Percentiles rank a stretch among this genome's conserved stretches.
Conservation (phyloP, 2,329 filamentous ascomycete genomes). For the Rutstroemia sp. region DNA sequence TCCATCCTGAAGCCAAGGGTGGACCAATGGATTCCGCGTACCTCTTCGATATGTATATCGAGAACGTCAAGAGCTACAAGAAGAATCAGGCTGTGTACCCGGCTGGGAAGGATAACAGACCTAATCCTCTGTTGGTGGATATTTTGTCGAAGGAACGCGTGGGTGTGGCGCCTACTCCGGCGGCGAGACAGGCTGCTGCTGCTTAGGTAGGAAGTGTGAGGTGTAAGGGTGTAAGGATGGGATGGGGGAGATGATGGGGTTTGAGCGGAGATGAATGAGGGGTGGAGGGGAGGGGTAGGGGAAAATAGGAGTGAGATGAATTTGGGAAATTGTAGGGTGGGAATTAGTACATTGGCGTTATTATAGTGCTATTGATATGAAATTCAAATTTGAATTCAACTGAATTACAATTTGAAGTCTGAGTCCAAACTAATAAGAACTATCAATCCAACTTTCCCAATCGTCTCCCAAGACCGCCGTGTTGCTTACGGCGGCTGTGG, state of each 20-base stretch:
- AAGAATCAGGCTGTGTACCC: slow-evolving; percentile 64
- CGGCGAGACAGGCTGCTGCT: slow-evolving; percentile 15
- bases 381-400: too few species aligned
- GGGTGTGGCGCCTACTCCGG: slow-evolving; percentile 50
- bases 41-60: slow-evolving; percentile 92
- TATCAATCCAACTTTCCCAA: slow-evolving; percentile 1
- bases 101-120: slow-evolving; percentile 74
- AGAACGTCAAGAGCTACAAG: slow-evolving; percentile 87
- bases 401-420: too few species aligned
- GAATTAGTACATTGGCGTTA: too few species aligned
- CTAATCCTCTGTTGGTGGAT: slow-evolving; percentile 81
- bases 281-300: too few species aligned
- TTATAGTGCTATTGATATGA: too few species aligned
- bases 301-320: too few species aligned
- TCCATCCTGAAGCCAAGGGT: slow-evolving; percentile 97
- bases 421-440: background rate
- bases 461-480: background rate
- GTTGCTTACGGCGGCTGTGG: background rate
- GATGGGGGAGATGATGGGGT: too few species aligned
- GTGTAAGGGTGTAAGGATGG: too few species aligned
- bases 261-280: too few species aligned
- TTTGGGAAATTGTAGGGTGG: too few species aligned
- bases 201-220: slow-evolving; percentile 11
- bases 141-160: slow-evolving; percentile 91
- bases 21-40: slow-evolving; percentile 94